phyloP scores from a whole-genome alignment of 2,329 filamentous ascomycete genomes.

The Blumeria hordei region DNA sequence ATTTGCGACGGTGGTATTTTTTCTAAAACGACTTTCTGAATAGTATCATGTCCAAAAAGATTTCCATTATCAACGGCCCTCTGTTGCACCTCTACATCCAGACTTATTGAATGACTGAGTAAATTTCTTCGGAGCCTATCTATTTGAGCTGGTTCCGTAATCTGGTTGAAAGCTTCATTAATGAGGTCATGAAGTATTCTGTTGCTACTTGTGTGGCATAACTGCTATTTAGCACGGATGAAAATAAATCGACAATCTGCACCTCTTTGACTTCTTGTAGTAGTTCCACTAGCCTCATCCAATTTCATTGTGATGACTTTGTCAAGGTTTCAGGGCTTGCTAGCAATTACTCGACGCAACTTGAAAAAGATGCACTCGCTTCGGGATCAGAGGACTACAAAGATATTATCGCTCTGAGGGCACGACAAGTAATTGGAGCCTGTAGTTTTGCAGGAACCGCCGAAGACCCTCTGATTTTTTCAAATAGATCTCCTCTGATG shows the following conservation, averaged over 20 bases:
- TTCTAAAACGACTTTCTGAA: conserved; percentile 74
- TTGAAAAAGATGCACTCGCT: conserved; percentile 45
- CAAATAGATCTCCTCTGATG: conserved; percentile 69
- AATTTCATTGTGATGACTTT: conserved; percentile 58
- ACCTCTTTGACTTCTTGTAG: conserved; percentile 60
- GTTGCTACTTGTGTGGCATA: conserved; percentile 79
- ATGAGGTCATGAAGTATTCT: conserved; percentile 84
- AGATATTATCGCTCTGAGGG: conserved; percentile 54
- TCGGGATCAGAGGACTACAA: conserved; percentile 54
- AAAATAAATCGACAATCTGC: conserved; percentile 83
- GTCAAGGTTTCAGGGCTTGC: conserved; percentile 36
- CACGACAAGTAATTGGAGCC: conserved; percentile 58
- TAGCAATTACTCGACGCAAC: conserved; percentile 46
- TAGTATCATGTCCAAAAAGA: conserved; percentile 71
- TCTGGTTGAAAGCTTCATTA: conserved; percentile 85
- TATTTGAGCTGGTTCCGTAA: conserved; percentile 57
- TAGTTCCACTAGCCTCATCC: conserved; percentile 48
- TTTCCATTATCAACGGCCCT: conserved; percentile 88
- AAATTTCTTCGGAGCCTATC: conserved; percentile 65
- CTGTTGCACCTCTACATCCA: conserved; percentile 91
- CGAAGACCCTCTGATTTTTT: conserved; percentile 52
- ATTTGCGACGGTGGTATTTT: conserved; percentile 97
- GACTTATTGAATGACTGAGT: conserved; percentile 53
- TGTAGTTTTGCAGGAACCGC: conserved; percentile 52
- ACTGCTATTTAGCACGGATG: conserved; percentile 76